Base-by-base conservation (phyloP, 805 yeast genomes). In the Candida germanica region DNA sequence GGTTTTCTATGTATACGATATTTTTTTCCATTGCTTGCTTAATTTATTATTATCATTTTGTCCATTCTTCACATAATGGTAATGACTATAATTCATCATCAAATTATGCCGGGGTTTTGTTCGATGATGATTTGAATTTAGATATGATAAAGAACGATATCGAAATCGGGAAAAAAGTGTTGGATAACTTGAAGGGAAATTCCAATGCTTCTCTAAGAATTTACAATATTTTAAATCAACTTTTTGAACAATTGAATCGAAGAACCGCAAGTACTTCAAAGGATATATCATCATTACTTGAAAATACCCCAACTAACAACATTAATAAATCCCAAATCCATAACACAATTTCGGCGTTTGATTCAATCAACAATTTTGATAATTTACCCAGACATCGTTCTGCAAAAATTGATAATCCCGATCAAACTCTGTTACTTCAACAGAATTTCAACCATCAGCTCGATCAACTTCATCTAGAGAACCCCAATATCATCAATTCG, bases 1-100 rank as follows among this genome's bases (percentile, higher is more conserved):
- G 96, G 95, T 88, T 87, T 53, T 80, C 93, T 5, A 83, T 85
- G 52, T 88, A 88, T 56, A 86, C 96, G 0, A 82, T 88, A 4
- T 88, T 87, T 56, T 87, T 86, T 60, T 80, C 94, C 2, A 87
- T 87, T 41, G 94, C 95, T 1, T 84, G 95, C 51, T 66, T 87
- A 48, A 83, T 86, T 12, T 86, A 82, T 51, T 87, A 87, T 54
- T 83, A 77, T 38, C 91, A 85, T 56, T 66, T 62, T 54, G 71
- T 71, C 8, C 59, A 58, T 35, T 45, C 49, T 31, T 43, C 48
- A n/a, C 41, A 42, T 33, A 33, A 41, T 10, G 35, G 36, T 6
- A 46, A 46, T 21, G 40, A 37, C 9, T 33, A 38, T 19, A 37
- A 32, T 21, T 23, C 32, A 2, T 69, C 70, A 6, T 60, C 55